Evolutionary conservation across 1,284 basidiomycete species (phyloP).

Genomic region (Tylopilus orsonianus): DNA sequence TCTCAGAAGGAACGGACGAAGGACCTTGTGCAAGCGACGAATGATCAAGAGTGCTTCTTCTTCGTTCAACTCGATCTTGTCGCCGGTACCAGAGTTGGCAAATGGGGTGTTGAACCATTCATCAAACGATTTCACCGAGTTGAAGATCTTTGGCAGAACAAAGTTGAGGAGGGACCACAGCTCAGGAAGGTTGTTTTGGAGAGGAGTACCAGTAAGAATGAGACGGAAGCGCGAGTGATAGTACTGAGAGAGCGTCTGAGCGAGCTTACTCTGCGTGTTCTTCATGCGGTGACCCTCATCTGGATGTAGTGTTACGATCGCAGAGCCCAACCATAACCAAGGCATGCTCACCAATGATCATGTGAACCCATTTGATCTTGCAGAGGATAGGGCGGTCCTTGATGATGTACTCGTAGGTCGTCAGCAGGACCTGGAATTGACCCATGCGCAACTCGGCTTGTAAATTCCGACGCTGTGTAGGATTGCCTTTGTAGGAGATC

Average conservation of each 20-base stretch:
- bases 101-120: slow-evolving; percentile 99
- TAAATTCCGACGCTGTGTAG: slow-evolving; percentile 71
- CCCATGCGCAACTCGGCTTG: slow-evolving; percentile 75
- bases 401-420: slow-evolving; percentile 99
- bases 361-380: slow-evolving; percentile 97
- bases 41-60: slow-evolving; percentile 99
- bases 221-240: slow-evolving; percentile 94
- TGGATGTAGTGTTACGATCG: slow-evolving; percentile 19
- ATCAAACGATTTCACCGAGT: slow-evolving; percentile 99
- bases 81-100: slow-evolving; percentile 92
- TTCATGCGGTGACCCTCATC: slow-evolving; percentile 99
- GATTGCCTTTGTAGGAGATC: slow-evolving; percentile 95
- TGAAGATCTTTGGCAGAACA: slow-evolving; percentile 97
- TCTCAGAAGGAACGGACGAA: slow-evolving; percentile 95
- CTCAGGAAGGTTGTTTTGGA: slow-evolving; percentile 99
- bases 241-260: slow-evolving; percentile 89
- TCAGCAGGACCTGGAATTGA: slow-evolving; percentile 94
- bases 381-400: slow-evolving; percentile 91
- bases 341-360: slow-evolving; percentile 82
- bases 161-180: slow-evolving; percentile 99
- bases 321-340: not conserved
- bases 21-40: slow-evolving; percentile 96
- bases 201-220: slow-evolving; percentile 95
- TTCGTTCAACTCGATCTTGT: slow-evolving; percentile 99
- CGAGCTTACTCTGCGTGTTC: slow-evolving; percentile 95